Percentiles rank a stretch among this genome's conserved stretches.
These are phyloP conservation scores for Adansonia gregorii DNA, from an alignment of 441 rosid species.

Conservation along the genomic window DNA sequence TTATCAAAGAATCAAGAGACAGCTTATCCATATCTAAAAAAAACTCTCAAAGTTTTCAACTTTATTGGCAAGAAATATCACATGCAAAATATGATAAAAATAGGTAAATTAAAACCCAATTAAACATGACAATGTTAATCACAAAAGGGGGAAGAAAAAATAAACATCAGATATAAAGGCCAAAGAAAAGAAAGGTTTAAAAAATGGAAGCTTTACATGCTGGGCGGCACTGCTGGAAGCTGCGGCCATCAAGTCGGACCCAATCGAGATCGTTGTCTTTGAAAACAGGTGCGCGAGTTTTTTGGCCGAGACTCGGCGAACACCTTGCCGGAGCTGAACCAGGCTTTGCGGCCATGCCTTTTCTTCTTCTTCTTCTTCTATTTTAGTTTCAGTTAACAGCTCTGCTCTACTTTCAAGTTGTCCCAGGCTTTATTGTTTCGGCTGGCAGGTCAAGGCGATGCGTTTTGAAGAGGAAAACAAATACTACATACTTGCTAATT, in stretches of 20 bases:
- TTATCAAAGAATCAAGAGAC: not conserved
- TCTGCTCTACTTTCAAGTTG: not conserved
- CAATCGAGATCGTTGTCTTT: conserved; percentile 68
- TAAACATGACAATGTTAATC: not conserved
- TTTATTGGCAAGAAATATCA: conserved; percentile 10
- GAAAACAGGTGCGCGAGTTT: conserved; percentile 47
- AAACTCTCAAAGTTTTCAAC: not conserved
- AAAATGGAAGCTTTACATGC: conserved; percentile 55
- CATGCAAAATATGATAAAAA: conserved; percentile 7
- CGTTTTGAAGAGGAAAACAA: not conserved
- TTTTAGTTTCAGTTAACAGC: conserved; percentile 4
- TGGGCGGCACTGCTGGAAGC: conserved; percentile 87
- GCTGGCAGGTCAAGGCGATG: not conserved
- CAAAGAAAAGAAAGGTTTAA: not conserved
- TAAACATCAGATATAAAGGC: not conserved
- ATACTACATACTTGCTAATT: not conserved
- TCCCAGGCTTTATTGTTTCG: conserved; percentile 14
- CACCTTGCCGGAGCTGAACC: conserved; percentile 59
- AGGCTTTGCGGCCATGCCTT: conserved; percentile 20
- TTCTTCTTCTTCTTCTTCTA: not conserved
- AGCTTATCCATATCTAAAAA: not conserved
- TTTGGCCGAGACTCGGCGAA: conserved; percentile 54
- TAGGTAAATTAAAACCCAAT: conserved; percentile 1
- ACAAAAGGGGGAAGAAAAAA: not conserved
- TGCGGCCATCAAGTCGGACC: conserved; percentile 90